Evolutionary conservation across 306 rosid genomes (phyloP), one percentile per base, ranked within the genome.

Genomic region (Oxytropis ochrocephala): DNA sequence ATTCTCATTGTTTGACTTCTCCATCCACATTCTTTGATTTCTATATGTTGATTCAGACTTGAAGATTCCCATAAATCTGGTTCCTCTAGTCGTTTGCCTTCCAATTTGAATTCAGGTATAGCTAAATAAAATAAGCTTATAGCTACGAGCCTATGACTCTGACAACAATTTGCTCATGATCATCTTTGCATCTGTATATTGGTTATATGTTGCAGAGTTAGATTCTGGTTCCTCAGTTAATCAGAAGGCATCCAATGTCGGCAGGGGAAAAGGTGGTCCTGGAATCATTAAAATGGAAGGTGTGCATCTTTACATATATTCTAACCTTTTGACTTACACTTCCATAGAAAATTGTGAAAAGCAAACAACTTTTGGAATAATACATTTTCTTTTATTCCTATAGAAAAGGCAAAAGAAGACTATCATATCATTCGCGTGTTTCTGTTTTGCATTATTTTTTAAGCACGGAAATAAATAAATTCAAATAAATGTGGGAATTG

Each of bases 31-130:
- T 70, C 29, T 62, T 33, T 80, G 47, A 70, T 18, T 67, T 70
- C 38, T 75, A 50, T 75, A 56, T 33, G 32, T 78, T 77, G 71
- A 58, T 62, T 74, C 85, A 94, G 99, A 70, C 69, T 79, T 59
- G 99, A 94, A 87, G 97, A 91, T 75, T 70, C 83, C n/a, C 92
- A 85, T 76, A 94, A 91, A 75, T 79, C 64, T 68, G 92, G 94
- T 61, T 74, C 86, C 48, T 57, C 85, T 51, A 64, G 85, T 80
- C 87, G 87, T 53, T 78, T 93, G 81, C 43, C 87, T 50, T 88
- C 98, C 54, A 77, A 69, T 82, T 73, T 84, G 75, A 88, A 67
- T 19, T 70, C 87, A 75, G 97, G 98, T 89, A 75, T 77, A 82
- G 62, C 44, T 46, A 75, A 56, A 69, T 58, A 52, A 73, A 56